Evolutionary conservation across 768 basidiomycete species (phyloP), one percentile per base, ranked within the genome.

Genomic region (Boletellus ananas): DNA sequence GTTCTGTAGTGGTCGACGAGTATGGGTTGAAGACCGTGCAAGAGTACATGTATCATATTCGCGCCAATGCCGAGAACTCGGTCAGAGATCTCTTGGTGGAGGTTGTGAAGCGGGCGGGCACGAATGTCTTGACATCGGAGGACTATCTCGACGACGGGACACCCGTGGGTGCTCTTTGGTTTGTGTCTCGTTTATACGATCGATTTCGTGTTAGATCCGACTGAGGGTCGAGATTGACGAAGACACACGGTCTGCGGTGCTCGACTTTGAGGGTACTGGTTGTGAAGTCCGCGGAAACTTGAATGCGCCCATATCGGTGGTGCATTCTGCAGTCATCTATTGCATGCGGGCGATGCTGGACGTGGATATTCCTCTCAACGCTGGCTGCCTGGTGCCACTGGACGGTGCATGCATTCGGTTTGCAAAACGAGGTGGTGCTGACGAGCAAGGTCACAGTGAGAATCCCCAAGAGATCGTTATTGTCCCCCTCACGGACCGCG

Each of bases 1-100:
- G 34, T 29, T 38, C 33, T 43, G 34, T 55, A 92, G 83, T 97
- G 58, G 85, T 95, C 44, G 78, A 83, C 6, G 94, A 98, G 57
- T 95, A 95, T 58, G 79, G 84, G 6, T 76, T 96, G 36, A 70
- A 80, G 50, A 92, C 84, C 0, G 94, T 98, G 4, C 94, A 95
- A 63, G 83, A 89, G 61, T 95, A 95, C 68, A 95, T 95, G 93
- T 79, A 80, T 52, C 85, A 92, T 66, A 96, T 95, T 65, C 85
- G 89, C 25, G 70, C 76, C 31, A 98, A 95, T 59, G 94, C 94
- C 41, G 94, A 96, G 66, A 73, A 67, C 51, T 90, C 87, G 12
- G 94, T 98, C 3, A 79, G 94, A 45, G 82, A 83, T 57, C 77
- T 98, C 21, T 76, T 98, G 45, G 78, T 79, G 40, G 79, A 85